Conservation (phyloP, 352 stramenopile genomes). For the Globisporangium rhizosaccharum region DNA sequence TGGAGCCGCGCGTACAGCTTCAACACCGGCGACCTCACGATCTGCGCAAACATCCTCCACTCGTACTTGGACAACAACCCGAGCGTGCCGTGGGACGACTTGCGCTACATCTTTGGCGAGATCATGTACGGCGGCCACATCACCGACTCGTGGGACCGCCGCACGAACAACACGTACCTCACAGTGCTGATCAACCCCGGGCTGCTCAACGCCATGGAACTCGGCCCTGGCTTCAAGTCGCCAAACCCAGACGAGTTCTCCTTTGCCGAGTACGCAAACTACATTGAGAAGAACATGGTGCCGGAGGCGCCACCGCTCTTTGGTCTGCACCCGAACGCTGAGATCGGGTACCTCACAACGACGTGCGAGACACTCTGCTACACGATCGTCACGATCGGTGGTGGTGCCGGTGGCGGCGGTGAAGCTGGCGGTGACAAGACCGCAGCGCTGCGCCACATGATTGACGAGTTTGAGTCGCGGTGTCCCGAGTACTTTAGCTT, state of each 20-base stretch:
- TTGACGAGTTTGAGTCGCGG: conserved; percentile 88
- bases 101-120: conserved; percentile 95
- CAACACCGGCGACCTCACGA: conserved; percentile 94
- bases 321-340: conserved; percentile 92
- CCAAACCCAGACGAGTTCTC: conserved; percentile 80
- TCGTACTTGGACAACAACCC: conserved; percentile 92
- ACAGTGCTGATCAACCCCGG: conserved; percentile 84
- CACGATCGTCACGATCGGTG: conserved; percentile 90
- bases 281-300: conserved; percentile 93
- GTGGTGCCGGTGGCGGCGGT: conserved; percentile 50
- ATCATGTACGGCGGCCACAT: conserved; percentile 98
- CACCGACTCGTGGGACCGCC: conserved; percentile 93
- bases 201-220: conserved; percentile 88
- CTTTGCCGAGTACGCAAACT: conserved; percentile 84
- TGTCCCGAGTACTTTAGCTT: conserved; percentile 92
- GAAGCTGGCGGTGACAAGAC: conserved; percentile 75
- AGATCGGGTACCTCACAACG: conserved; percentile 94
- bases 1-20: conserved; percentile 94
- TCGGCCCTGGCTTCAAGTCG: conserved; percentile 93
- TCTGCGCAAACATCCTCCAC: conserved; percentile 92
- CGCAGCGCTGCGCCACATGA: conserved; percentile 70
- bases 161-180: conserved; percentile 95
- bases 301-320: conserved; percentile 90
- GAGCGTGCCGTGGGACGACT: conserved; percentile 92
- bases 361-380: conserved; percentile 91